phyloP scores from a whole-genome alignment of 1,284 basidiomycete genomes.

The Prillingera fragicola region DNA sequence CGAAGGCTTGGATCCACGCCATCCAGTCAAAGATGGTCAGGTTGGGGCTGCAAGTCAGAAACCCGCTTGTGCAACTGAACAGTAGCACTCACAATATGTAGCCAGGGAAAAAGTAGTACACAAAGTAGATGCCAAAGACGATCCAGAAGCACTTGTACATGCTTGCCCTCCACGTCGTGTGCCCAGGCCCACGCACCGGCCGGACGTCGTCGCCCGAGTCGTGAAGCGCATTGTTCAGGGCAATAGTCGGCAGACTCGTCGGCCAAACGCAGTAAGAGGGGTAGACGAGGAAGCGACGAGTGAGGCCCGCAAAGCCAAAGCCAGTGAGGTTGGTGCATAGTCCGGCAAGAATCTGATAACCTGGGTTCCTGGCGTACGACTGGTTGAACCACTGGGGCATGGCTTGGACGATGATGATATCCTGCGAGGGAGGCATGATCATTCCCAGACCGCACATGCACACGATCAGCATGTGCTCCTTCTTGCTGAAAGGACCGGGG shows the following conservation, averaged over 20 bases:
- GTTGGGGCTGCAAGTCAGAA: no score
- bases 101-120: constrained; percentile 45
- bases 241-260: constrained; percentile 32
- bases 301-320: constrained; percentile 31
- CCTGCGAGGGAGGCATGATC: constrained; percentile 53
- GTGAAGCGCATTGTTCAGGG: constrained; percentile 30
- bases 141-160: constrained; percentile 23
- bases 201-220: constrained; percentile 8
- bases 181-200: constrained; percentile 26
- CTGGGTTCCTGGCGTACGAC: constrained; percentile 36
- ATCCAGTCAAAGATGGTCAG: constrained; percentile 59
- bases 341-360: constrained; percentile 36
- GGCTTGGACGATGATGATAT: constrained; percentile 54
- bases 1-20: constrained; percentile 57
- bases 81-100: no score
- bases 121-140: constrained; percentile 13
- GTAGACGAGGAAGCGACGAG: constrained; percentile 31
- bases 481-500: constrained; percentile 51
- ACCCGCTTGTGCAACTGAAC: no score
- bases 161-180: constrained; percentile 30
- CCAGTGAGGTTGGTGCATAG: constrained; percentile 62
- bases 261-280: constrained; percentile 54
- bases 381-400: constrained; percentile 24
- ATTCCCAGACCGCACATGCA: constrained; percentile 28
- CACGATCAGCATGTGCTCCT: constrained; percentile 21